Evolutionary conservation across 208 protist species (phyloP), one percentile per base, ranked within the genome.

Genomic region (Leishmania guyanensis): DNA sequence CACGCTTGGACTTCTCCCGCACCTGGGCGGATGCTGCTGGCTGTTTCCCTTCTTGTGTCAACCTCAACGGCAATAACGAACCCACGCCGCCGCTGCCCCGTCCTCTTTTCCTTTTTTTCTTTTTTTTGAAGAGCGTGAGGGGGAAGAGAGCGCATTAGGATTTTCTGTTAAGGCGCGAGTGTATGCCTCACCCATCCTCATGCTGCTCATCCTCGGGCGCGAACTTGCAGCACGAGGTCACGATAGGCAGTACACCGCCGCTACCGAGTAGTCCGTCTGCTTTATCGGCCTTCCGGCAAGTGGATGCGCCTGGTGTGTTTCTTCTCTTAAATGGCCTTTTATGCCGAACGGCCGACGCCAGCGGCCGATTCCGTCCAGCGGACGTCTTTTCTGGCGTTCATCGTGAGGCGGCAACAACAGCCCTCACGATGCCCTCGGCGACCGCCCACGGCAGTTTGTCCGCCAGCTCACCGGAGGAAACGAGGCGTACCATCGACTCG

Each of bases 301-400:
- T 36, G 8, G 17, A 68, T 46, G 74, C 65, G 33, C 43, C 39
- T 9, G 88, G 85, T 54, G 65, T 85, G 5, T 95, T 94, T 79
- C 73, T 97, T 20, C 84, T 89, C 36, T 70, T 97, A 43, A 97
- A 97, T 76, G 83, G 86, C 48, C 80, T 94, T 72, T 82, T 95
- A 6, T 97, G 94, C 82, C 75, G 84, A 5, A 95, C 88, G 2
- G 89, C 90, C 3, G 87, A 88, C 29, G 74, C 69, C 6, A 89
- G 84, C 46, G 91, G 84, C 5, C 64, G 79, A 16, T 96, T 97
- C 77, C 78, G 89, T 22, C 93, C 93, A 0, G 43, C 78, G 20
- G 90, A 96, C 69, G 79, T 97, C 6, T 97, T 97, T 88, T 80
- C 77, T 29, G 85, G 88, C 8, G 60, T 88, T 8, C 81, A 88